These are phyloP conservation scores for Scytalidium lignicola DNA, from an alignment of 2,329 filamentous ascomycete species.

Conservation along the genomic window DNA sequence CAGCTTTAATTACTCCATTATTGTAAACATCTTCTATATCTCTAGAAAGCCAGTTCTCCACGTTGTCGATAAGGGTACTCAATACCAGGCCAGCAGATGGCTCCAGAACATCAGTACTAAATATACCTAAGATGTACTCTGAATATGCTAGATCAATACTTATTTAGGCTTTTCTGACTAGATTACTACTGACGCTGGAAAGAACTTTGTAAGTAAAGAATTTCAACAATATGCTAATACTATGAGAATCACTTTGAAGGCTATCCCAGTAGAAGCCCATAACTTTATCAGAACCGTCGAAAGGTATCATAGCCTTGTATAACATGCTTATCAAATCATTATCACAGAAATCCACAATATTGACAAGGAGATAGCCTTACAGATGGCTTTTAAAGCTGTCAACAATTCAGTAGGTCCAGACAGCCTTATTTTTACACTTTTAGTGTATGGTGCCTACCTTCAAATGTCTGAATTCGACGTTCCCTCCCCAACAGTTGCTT, in stretches of 20 bases:
- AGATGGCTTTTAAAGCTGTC: constrained; percentile 12
- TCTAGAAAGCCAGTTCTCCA: neutral
- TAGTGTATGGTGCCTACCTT: constrained; percentile 7
- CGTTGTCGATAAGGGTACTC: constrained; percentile 1
- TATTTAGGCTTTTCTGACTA: neutral
- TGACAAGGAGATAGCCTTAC: constrained; percentile 2
- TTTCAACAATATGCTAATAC: neutral
- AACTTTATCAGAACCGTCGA: constrained; percentile 3
- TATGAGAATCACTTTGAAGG: constrained; percentile 1
- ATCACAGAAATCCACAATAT: constrained; percentile 1
- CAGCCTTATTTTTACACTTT: constrained; percentile 7
- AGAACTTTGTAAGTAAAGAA: neutral
- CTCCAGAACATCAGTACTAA: constrained; percentile 1
- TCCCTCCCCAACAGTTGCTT: constrained; percentile 1
- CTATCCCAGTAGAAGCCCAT: constrained; percentile 3
- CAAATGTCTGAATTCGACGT: constrained; percentile 2
- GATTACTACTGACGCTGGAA: neutral
- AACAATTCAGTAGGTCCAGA: constrained; percentile 9
- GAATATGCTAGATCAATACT: neutral
- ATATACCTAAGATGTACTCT: constrained; percentile 1
- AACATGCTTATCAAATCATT: constrained; percentile 6
- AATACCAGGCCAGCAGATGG: neutral
- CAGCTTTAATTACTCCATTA: constrained; percentile 3
- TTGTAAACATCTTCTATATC: constrained; percentile 9
- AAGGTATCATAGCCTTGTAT: constrained; percentile 1